phyloP scores from a whole-genome alignment of 2,329 filamentous ascomycete genomes.

The Calonectria hawksworthii region DNA sequence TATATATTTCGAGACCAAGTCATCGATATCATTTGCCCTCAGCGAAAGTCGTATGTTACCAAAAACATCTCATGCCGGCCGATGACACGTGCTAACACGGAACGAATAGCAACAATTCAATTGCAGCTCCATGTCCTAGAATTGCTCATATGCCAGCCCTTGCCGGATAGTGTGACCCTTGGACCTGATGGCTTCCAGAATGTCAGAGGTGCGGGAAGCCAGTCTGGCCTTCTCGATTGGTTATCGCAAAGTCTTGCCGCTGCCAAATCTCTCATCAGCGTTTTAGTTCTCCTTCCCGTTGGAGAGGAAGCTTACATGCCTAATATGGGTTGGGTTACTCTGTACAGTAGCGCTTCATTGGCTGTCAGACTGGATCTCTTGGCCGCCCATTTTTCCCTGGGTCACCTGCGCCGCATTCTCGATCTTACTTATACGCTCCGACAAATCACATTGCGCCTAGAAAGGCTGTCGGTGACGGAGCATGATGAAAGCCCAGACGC shows the following conservation, averaged over 20 bases:
- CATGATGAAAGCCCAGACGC: constrained; percentile 12
- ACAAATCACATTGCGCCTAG: constrained; percentile 47
- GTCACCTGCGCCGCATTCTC: constrained; percentile 47
- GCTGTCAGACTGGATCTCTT: constrained; percentile 49
- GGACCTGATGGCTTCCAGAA: constrained; percentile 44
- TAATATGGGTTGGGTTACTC: constrained; percentile 50
- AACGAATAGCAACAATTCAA: constrained; percentile 40
- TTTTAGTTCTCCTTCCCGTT: constrained; percentile 44
- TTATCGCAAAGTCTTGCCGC: constrained; percentile 49
- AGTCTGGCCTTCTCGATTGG: constrained; percentile 42
- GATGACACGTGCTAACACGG: not conserved
- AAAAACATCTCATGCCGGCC: not conserved
- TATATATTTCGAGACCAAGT: constrained; percentile 40
- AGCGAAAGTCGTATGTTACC: constrained; percentile 49
- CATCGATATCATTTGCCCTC: constrained; percentile 43
- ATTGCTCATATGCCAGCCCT: constrained; percentile 48
- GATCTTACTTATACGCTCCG: constrained; percentile 48
- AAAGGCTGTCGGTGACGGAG: constrained; percentile 40
- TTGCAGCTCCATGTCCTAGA: constrained; percentile 48
- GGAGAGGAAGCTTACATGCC: constrained; percentile 47
- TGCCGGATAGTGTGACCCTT: constrained; percentile 44
- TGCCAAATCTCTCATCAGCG: constrained; percentile 47
- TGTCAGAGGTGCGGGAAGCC: constrained; percentile 30
- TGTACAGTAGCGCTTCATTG: constrained; percentile 49
- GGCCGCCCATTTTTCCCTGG: constrained; percentile 43